Percentiles rank a stretch among this genome's conserved stretches.
Evolutionary conservation across 2,329 filamentous ascomycete species (phyloP).

Genomic region (Beauveria brongniartii): DNA sequence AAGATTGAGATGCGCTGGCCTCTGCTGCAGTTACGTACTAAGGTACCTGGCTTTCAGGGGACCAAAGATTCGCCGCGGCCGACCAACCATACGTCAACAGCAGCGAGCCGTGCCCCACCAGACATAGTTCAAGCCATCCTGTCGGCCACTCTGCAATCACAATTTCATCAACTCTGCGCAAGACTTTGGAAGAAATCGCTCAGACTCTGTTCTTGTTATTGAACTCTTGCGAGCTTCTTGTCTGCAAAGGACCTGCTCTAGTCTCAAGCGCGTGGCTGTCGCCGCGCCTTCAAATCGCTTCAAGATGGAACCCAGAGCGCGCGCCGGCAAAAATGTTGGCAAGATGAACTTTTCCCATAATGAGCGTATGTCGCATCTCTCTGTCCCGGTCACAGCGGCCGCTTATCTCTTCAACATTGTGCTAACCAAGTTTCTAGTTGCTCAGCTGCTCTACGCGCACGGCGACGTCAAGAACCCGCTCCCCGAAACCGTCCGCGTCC

Average conservation of each 20-base stretch:
- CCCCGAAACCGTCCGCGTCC: constrained; percentile 72
- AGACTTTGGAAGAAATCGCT: neutral
- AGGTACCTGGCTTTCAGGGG: constrained; percentile 14
- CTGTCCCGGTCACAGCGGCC: neutral
- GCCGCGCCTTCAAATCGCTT: neutral
- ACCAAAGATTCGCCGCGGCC: constrained; percentile 31
- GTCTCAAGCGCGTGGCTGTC: neutral
- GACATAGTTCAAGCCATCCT: constrained; percentile 9
- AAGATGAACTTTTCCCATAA: constrained; percentile 71
- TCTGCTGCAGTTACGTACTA: constrained; percentile 1
- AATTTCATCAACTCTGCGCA: neutral
- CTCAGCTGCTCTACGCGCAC: constrained; percentile 68
- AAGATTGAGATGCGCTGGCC: constrained; percentile 2
- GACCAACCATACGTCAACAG: constrained; percentile 12
- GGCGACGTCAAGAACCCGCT: constrained; percentile 73
- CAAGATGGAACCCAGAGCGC: constrained; percentile 64
- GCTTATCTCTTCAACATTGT: neutral
- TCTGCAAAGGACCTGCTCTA: neutral
- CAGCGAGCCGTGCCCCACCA: neutral
- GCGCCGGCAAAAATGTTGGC: constrained; percentile 71
- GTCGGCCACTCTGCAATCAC: neutral
- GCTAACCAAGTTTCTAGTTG: constrained; percentile 39
- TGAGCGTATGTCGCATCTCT: constrained; percentile 49
- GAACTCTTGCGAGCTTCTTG: no score
- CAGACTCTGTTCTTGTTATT: neutral